A percentile compares a stretch with the other conserved stretches of the same genome.
Evolutionary conservation across 1,284 basidiomycete species (phyloP).

Genomic region (Sanghuangporus sanghuang): DNA sequence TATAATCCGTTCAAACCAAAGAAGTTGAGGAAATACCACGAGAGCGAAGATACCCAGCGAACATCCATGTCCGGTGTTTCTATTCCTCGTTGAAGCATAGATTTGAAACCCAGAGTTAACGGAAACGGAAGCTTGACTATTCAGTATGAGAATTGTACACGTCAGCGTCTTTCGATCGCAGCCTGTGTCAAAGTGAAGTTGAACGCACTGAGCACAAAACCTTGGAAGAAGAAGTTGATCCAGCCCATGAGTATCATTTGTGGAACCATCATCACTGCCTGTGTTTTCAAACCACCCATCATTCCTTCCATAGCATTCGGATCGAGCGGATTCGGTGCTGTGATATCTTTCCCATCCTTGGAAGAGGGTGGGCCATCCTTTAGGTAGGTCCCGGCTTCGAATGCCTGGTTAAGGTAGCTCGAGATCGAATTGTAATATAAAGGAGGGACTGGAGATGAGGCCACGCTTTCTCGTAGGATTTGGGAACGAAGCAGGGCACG

Average conservation of each 20-base stretch:
- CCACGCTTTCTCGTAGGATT: constrained; percentile 74
- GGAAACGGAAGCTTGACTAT: constrained; percentile 98
- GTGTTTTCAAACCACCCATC: constrained; percentile 99
- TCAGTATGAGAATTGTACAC: neutral
- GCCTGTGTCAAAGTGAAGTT: neutral
- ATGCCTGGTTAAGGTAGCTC: constrained; percentile 63
- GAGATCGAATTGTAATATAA: constrained; percentile 74
- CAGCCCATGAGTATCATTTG: constrained; percentile 99
- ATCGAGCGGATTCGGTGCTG: constrained; percentile 78
- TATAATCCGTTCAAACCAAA: constrained; percentile 97
- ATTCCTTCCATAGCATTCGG: constrained; percentile 94
- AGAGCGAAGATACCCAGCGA: constrained; percentile 96
- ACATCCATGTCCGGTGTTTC: constrained; percentile 97
- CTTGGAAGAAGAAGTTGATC: constrained; percentile 99
- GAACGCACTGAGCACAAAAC: constrained; percentile 91
- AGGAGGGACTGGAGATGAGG: constrained; percentile 78
- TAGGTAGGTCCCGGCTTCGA: constrained; percentile 74
- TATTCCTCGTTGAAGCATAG: constrained; percentile 97
- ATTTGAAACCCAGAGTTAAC: constrained; percentile 94
- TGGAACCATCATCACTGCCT: constrained; percentile 97
- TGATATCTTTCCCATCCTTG: constrained; percentile 39
- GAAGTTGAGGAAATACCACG: constrained; percentile 99
- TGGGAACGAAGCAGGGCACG: constrained; percentile 81
- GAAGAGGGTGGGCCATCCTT: constrained; percentile 75
- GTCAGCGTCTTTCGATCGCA: neutral